phyloP scores from a whole-genome alignment of 768 basidiomycete species.

The Macrolepiota dolichaula region DNA sequence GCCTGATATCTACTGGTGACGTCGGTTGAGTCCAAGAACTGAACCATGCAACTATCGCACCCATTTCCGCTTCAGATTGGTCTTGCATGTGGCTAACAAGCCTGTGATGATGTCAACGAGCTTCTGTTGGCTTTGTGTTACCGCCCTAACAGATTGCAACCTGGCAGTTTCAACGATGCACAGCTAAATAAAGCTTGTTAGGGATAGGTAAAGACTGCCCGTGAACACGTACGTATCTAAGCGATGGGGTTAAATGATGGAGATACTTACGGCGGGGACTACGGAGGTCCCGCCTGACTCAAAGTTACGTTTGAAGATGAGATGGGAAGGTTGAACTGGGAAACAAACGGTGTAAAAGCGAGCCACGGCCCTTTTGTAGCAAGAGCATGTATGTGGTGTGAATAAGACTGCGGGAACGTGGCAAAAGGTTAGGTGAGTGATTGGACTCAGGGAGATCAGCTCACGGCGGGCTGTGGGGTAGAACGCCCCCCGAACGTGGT shows the following conservation, averaged over 20 bases:
- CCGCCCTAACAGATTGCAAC: background rate
- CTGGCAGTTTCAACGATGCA: background rate
- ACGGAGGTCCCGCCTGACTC: conserved; percentile 3
- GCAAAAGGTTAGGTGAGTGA: background rate
- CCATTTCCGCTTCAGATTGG: background rate
- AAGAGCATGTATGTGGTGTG: background rate
- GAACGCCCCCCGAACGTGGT: background rate
- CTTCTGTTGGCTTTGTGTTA: background rate
- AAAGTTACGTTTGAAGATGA: background rate
- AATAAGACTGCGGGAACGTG: conserved; percentile 6
- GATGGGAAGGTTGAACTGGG: background rate
- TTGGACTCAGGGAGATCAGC: conserved; percentile 4
- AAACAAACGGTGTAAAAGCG: background rate
- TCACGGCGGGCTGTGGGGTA: conserved; percentile 1
- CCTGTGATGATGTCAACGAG: background rate
- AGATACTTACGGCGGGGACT: background rate
- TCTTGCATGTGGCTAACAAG: background rate
- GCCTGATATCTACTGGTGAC: background rate
- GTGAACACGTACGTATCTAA: background rate
- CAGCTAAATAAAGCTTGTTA: background rate
- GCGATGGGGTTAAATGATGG: conserved; percentile 4
- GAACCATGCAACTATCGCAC: background rate
- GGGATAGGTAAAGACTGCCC: background rate
- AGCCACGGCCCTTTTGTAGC: conserved; percentile 1
- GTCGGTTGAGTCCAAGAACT: background rate